Percentiles rank a stretch among this genome's conserved stretches.
Conservation (phyloP, 768 basidiomycete genomes). For the Phanerochaete sordida region DNA sequence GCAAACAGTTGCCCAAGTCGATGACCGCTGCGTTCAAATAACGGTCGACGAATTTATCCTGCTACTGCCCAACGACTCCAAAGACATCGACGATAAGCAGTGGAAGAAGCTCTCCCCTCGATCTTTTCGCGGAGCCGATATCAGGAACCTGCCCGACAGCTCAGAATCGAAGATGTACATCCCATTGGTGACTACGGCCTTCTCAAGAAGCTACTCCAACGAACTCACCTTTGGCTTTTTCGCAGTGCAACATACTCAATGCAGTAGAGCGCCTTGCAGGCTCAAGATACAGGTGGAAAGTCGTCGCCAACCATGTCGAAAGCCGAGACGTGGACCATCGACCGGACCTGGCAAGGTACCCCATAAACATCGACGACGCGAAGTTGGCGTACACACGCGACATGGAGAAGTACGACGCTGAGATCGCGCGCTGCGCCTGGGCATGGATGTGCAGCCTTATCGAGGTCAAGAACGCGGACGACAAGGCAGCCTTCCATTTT, state of each 20-base stretch:
- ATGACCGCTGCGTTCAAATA: background rate
- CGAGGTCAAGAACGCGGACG: background rate
- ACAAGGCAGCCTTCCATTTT: background rate
- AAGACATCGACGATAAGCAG: too few species aligned
- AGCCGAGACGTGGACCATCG: background rate
- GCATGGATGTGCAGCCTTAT: background rate
- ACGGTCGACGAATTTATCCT: too few species aligned
- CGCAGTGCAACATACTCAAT: background rate
- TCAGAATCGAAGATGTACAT: background rate
- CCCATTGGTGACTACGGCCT: background rate
- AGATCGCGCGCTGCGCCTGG: background rate
- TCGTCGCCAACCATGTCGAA: background rate
- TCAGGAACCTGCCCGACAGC: background rate
- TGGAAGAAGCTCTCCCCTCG: background rate
- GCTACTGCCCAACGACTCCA: too few species aligned
- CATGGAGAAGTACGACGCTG: background rate
- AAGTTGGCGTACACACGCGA: background rate
- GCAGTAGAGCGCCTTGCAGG: background rate
- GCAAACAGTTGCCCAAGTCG: background rate
- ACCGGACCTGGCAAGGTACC: background rate
- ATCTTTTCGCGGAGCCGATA: background rate
- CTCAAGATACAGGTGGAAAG: background rate
- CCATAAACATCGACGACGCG: background rate
- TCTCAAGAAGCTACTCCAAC: too few species aligned
- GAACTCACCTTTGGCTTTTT: background rate